Base-by-base conservation (phyloP, 352 stramenopile species). In the Pythium sukuiense region DNA sequence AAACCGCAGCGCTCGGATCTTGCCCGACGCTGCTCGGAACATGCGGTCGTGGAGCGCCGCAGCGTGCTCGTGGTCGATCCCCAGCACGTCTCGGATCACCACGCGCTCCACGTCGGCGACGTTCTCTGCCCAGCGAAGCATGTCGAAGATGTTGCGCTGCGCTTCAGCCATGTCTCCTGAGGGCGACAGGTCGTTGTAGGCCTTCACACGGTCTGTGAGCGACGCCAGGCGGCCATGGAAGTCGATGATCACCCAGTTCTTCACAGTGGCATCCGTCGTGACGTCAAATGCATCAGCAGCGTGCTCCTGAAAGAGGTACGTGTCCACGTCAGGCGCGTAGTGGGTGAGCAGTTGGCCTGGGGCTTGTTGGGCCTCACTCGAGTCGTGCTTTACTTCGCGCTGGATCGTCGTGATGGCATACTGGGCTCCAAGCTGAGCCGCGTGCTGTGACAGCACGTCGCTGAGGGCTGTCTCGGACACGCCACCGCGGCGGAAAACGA, bases 281-380 rank as follows among this genome's bases (percentile, higher is more conserved):
- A 74, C 54, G 43, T 86, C 65, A 48, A 87, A 77, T 26, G 55
- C 52, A 45, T 87, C 76, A 3, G 12, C 24, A 3, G 75, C 79
- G n/a, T 77, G 63, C 1, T 60, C 52, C 46, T 90, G 76, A 61
- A 89, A 79, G 58, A 98, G 70, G 71, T 90, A 97, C 39, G 92
- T 97, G 69, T 93, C 78, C 32, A 98, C 87, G 65, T 99, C 87
- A 0, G 97, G 97, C 12, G 97, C 97, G 72, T 99, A 99, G 76
- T 99, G 97, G 30, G 93, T 99, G 71, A 99, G 85, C 26, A 96
- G 86, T 80, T 99, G 97, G 14, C 97, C 97, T 0, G 97, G 97
- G 5, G 96, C 95, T 37, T 98, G 89, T 53, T 97, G 85, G 3
- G 73, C 83, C 65, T 92, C 83, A 41, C 72, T 77, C 29, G 83